Evolutionary conservation across 345 rosid species (phyloP), one percentile per base, ranked within the genome.

Genomic region (Eucalyptus cloeziana): DNA sequence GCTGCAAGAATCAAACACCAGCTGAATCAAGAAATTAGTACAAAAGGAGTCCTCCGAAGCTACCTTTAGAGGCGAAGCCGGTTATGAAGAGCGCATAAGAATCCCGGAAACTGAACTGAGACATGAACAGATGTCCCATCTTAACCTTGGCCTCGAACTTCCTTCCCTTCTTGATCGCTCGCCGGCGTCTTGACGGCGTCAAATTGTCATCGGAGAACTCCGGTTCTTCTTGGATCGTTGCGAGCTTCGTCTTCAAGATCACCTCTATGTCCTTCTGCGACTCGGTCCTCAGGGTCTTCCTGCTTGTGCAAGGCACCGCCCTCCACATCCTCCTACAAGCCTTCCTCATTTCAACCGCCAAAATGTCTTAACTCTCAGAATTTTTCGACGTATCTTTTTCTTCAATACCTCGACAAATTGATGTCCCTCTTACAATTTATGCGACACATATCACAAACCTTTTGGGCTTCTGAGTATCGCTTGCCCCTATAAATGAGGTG

Each of bases 251-350:
- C 62, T 90, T 90, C 86, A 92, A 90, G 49, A 93, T 93, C 31
- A 90, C 93, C n/a, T 92, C 90, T 15, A 93, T 93, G 56, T 88
- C 89, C 86, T 90, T 90, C 87, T 47, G 88, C 6, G 93, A 92
- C 11, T 93, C 92, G 1, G 91, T 88, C 87, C 92, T 87, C 88
- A 89, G 67, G 50, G 88, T 60, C 44, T 88, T 89, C 86, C 80
- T 88, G 87, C 88, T 88, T 6, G 91, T 89, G 79, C 93, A 90
- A 22, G 94, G 92, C 80, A 93, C 92, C 52, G 50, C 92, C 88
- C 91, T 49, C 91, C 91, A 91, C 92, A 92, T 90, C 88, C 83
- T 93, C 15, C 87, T 52, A 67, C 31, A 90, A 7, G 87, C 92
- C 89, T 87, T 90, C 88, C 87, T 89, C 91, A 50, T 85, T 85